Evolutionary conservation across 305 asterid species (phyloP).

Genomic region (Solanum hybrid): DNA sequence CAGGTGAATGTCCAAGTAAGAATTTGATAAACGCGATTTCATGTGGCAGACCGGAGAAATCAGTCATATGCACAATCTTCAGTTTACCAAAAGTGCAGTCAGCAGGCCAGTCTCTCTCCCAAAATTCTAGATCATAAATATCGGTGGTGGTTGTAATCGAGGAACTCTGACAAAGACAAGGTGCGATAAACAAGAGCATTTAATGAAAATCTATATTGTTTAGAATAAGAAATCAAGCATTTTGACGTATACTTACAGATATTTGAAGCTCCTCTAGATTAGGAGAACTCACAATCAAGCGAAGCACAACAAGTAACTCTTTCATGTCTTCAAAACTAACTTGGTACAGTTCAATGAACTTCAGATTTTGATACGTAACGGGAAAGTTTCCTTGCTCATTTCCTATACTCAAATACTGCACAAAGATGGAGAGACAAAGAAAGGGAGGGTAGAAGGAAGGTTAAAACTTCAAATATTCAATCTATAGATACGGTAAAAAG

Average conservation of each 20-base stretch:
- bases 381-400: conserved; percentile 30
- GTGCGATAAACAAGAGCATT: background rate
- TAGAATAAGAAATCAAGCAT: background rate
- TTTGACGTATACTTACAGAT: conserved; percentile 42
- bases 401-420: conserved; percentile 68
- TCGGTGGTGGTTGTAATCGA: conserved; percentile 26
- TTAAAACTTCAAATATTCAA: conserved; percentile 2
- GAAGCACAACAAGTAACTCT: conserved; percentile 66
- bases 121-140: conserved; percentile 29
- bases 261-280: conserved; percentile 57
- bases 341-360: conserved; percentile 68
- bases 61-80: conserved; percentile 52
- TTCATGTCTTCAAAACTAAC: conserved; percentile 74
- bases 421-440: background rate
- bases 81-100: conserved; percentile 29
- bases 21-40: conserved; percentile 69
- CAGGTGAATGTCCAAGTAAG: conserved; percentile 55
- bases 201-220: background rate
- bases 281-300: conserved; percentile 63
- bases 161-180: conserved; percentile 37
- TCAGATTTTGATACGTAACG: conserved; percentile 40
- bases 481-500: background rate
- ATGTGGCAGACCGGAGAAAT: conserved; percentile 42
- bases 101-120: conserved; percentile 29
- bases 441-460: background rate